A percentile compares a stretch with the other conserved stretches of the same genome.
Conservation (phyloP, 495 filamentous ascomycete species). For the Pyrenula aspistea region DNA sequence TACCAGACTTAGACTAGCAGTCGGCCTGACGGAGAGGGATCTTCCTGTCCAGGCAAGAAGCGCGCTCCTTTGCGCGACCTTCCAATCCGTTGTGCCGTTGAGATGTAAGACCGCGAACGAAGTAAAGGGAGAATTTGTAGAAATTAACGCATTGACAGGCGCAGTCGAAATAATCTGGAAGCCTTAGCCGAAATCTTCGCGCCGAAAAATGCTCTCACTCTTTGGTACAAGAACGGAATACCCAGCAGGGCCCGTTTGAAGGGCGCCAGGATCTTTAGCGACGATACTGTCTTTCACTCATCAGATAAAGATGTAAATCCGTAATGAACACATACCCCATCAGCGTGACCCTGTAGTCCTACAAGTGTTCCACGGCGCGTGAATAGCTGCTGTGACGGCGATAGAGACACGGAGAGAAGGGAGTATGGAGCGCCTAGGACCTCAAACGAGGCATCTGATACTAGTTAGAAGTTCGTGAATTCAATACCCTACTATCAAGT, state of each 20-base stretch:
- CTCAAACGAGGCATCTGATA: conserved; percentile 92
- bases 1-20: conserved; percentile 60
- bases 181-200: background rate
- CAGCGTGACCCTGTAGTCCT: conserved; percentile 74
- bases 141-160: conserved; percentile 75
- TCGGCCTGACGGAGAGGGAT: conserved; percentile 62
- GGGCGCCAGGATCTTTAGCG: conserved; percentile 75
- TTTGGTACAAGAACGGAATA: conserved; percentile 91
- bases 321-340: conserved; percentile 52
- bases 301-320: conserved; percentile 1
- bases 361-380: conserved; percentile 85
- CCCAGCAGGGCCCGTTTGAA: conserved; percentile 64
- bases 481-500: background rate
- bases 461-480: too few species aligned
- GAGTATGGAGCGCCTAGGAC: conserved; percentile 83
- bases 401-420: conserved; percentile 81
- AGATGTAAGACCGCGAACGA: conserved; percentile 80
- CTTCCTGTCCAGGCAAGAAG: conserved; percentile 95
- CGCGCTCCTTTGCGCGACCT: conserved; percentile 71
- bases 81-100: conserved; percentile 94
- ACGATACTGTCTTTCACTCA: conserved; percentile 55
- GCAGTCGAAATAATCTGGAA: conserved; percentile 63
- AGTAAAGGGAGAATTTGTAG: conserved; percentile 69
- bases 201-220: conserved; percentile 19
- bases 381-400: conserved; percentile 85